These are phyloP conservation scores for Fagopyrum homotropicum DNA, from an alignment of 148 eudicot genomes.

Conservation along the genomic window DNA sequence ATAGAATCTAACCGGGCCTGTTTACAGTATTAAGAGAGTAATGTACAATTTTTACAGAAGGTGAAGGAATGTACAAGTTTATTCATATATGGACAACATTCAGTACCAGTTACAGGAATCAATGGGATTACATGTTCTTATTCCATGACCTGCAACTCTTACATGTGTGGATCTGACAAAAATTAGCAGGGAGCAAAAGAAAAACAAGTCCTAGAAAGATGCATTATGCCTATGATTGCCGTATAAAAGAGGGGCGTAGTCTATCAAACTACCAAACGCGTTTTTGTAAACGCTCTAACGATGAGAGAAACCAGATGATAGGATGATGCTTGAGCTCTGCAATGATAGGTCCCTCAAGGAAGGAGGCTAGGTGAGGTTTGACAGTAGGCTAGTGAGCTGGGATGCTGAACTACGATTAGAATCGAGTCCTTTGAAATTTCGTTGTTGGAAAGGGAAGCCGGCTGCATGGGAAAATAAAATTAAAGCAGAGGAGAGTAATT, in stretches of 20 bases:
- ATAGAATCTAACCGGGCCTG: neutral
- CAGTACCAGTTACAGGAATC: constrained; percentile 9
- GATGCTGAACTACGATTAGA: constrained; percentile 77
- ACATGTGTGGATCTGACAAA: constrained; percentile 3
- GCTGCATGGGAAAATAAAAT: constrained; percentile 33
- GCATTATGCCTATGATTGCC: constrained; percentile 10
- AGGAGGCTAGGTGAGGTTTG: constrained; percentile 8
- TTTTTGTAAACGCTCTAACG: neutral
- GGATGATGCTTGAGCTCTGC: constrained; percentile 1
- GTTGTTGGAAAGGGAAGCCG: constrained; percentile 33
- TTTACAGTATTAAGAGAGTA: neutral
- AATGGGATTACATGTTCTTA: constrained; percentile 1
- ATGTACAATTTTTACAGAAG: neutral
- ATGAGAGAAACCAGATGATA: neutral
- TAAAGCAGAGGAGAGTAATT: neutral
- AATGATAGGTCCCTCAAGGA: neutral
- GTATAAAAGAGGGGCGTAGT: constrained; percentile 7
- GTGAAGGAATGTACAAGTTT: constrained; percentile 7
- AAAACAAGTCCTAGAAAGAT: constrained; percentile 4
- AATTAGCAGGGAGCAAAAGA: neutral
- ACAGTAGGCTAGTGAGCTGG: constrained; percentile 29
- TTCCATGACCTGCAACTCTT: constrained; percentile 7
- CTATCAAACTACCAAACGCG: constrained; percentile 3
- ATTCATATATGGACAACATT: neutral
- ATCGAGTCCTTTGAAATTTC: constrained; percentile 41